Percentiles rank a stretch among this genome's conserved stretches.
Conservation (phyloP, 164 flowering plant genomes). For the Nelumbo lutea region DNA sequence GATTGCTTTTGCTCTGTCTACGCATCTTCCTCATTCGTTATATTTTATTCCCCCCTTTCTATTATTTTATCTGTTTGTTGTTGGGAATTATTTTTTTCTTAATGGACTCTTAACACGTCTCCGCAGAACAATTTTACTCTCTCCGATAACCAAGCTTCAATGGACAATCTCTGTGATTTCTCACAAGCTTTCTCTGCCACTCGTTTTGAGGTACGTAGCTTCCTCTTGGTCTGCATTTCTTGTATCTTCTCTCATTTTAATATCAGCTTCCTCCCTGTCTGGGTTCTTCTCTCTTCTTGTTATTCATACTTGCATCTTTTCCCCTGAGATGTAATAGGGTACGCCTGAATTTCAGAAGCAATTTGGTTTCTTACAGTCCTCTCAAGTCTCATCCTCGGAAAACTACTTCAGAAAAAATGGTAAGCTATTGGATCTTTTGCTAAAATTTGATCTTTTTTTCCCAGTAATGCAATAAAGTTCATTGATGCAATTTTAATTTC, state of each 20-base stretch:
- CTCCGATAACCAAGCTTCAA: constrained; percentile 31
- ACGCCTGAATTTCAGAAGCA: constrained; percentile 41
- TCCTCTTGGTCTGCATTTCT: not conserved
- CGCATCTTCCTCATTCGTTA: too few relatives aligned
- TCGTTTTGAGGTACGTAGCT: constrained; percentile 35
- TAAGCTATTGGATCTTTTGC: constrained; percentile 15
- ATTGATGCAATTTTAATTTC: not conserved
- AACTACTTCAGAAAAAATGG: constrained; percentile 36
- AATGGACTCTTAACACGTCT: constrained; percentile 6
- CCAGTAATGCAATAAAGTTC: not conserved
- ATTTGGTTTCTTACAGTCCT: constrained; percentile 34
- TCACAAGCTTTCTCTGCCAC: constrained; percentile 60
- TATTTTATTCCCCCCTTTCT: not conserved
- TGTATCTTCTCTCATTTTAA: not conserved
- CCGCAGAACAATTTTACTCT: constrained; percentile 33
- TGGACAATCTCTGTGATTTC: constrained; percentile 45
- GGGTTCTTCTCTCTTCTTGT: not conserved
- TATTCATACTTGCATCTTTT: not conserved
- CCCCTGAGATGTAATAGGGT: constrained; percentile 31
- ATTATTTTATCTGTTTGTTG: not conserved
- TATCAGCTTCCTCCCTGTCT: not conserved
- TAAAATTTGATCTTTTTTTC: not conserved
- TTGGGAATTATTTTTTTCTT: not conserved
- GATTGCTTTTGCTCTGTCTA: not conserved
- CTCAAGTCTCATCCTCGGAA: constrained; percentile 41